These are phyloP conservation scores for Naganishia antarctica DNA, from an alignment of 768 basidiomycete genomes.

Conservation along the genomic window DNA sequence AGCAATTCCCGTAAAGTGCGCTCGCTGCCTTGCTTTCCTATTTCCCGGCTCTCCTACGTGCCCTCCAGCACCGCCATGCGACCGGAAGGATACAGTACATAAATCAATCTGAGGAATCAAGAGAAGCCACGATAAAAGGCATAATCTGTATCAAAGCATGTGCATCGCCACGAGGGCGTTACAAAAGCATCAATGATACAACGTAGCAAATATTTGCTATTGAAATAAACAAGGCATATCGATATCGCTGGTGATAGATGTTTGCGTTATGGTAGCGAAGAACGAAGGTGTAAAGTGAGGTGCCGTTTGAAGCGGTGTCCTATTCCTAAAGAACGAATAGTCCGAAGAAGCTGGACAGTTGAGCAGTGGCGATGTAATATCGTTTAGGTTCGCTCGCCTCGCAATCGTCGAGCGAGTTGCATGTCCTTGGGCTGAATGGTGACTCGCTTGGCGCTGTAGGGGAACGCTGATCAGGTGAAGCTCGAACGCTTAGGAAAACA, in stretches of 20 bases:
- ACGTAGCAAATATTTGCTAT: conserved; percentile 3
- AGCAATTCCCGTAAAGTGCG: no score
- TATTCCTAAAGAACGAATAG: no score
- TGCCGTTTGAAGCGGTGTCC: not conserved
- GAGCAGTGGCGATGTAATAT: not conserved
- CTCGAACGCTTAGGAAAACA: not conserved
- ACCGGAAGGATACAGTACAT: no score
- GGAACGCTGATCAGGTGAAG: not conserved
- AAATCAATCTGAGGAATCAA: no score
- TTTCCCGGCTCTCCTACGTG: no score
- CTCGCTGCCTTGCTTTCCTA: no score
- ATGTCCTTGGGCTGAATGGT: conserved; percentile 69
- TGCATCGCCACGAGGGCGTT: not conserved
- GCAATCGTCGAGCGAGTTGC: conserved; percentile 48
- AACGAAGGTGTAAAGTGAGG: conserved; percentile 20
- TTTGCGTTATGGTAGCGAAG: conserved; percentile 16
- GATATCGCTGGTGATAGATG: conserved; percentile 21
- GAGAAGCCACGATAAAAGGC: no score
- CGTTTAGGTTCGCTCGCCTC: conserved; percentile 39
- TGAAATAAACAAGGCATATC: conserved; percentile 17
- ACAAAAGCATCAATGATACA: conserved; percentile 7
- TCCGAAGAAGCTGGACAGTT: not conserved
- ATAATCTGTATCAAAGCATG: not conserved
- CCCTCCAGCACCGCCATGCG: no score
- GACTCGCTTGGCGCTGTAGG: conserved; percentile 54